Base-by-base conservation (phyloP, 129 eudicot genomes). In the Chrysanthemum lavandulifolium region DNA sequence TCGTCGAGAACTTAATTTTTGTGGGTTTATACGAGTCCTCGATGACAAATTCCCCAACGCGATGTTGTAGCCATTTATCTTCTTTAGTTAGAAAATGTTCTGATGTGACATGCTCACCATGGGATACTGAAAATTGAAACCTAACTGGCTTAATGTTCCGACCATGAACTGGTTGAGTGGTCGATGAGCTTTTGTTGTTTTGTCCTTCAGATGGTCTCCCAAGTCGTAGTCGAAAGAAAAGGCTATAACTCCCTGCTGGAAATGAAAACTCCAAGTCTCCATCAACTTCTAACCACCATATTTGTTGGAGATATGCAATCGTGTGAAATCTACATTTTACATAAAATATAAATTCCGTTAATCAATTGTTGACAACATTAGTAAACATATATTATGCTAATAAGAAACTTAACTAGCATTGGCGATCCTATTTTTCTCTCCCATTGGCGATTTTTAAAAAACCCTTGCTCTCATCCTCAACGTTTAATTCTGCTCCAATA, bases 231-330 rank as follows among this genome's bases (percentile, higher is more conserved):
- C 93, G 73, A 62, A 94, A 94, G 84, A 78, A 90, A 11, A 94
- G 64, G 77, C 93, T 88, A 71, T 94, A 90, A 13, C 72, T 79
- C 6, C 98, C 97, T 4, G 74, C 48, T 0, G 91, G 97, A 61
- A 90, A 86, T 43, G 88, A 81, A 58, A 94, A 87, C 57, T 94
- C 96, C 13, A 94, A 56, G 58, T 79, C 82, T 72, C 98, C 98
- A 13, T 81, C 89, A 0, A 86, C 93, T 79, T 94, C 91, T 18
- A 94, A 60, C 97, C 98, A 94, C 97, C 97, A 94, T 79, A 84
- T 85, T 79, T 94, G 97, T 81, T 87, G 86, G 15, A 94, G 97
- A 76, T 86, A 90, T 60, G 96, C 96, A 57, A 90, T 75, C 31
- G 91, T 31, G 25, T 83, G 78, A 55, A 94, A 94, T 72, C 98